Conservation (phyloP, 2,329 filamentous ascomycete species). For the Neonectria neomacrospora region DNA sequence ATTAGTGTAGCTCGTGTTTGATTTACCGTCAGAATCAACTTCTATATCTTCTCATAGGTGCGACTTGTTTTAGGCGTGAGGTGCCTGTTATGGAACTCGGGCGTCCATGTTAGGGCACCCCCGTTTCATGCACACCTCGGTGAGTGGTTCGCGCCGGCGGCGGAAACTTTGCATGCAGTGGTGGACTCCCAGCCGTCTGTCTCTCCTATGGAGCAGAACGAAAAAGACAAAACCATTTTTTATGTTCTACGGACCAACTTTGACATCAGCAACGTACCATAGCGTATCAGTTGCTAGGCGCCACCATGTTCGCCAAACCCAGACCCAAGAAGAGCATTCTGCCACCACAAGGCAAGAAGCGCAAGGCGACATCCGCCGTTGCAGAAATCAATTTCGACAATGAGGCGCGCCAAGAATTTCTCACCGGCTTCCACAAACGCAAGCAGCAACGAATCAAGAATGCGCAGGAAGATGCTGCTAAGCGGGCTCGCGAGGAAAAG, state of each 20-base stretch:
- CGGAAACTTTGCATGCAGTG: slow-evolving; percentile 39
- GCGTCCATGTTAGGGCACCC: neutral
- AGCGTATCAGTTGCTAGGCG: slow-evolving; percentile 1
- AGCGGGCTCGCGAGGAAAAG: slow-evolving; percentile 81
- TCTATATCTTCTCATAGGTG: too few relatives aligned
- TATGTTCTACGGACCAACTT: neutral
- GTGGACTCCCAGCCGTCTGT: slow-evolving; percentile 30
- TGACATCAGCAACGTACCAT: neutral
- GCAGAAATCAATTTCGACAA: slow-evolving; percentile 90
- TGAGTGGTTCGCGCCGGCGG: slow-evolving; percentile 29
- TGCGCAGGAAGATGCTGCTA: slow-evolving; percentile 83
- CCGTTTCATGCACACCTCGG: slow-evolving; percentile 44
- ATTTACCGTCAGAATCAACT: too few relatives aligned
- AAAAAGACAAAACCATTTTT: slow-evolving; percentile 1
- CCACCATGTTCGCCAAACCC: slow-evolving; percentile 64
- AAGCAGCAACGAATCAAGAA: slow-evolving; percentile 86
- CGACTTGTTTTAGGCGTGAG: too few relatives aligned
- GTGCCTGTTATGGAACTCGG: too few relatives aligned
- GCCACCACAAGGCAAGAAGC: slow-evolving; percentile 71
- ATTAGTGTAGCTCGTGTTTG: too few relatives aligned
- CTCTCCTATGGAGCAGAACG: slow-evolving; percentile 6
- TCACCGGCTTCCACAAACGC: slow-evolving; percentile 97
- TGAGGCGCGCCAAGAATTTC: slow-evolving; percentile 82
- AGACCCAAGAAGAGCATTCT: slow-evolving; percentile 68
- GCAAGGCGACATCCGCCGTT: slow-evolving; percentile 68